Percentiles rank a stretch among this genome's conserved stretches.
phyloP scores from a whole-genome alignment of 2,329 filamentous ascomycete species.

The Fragosphaeria purpurea region DNA sequence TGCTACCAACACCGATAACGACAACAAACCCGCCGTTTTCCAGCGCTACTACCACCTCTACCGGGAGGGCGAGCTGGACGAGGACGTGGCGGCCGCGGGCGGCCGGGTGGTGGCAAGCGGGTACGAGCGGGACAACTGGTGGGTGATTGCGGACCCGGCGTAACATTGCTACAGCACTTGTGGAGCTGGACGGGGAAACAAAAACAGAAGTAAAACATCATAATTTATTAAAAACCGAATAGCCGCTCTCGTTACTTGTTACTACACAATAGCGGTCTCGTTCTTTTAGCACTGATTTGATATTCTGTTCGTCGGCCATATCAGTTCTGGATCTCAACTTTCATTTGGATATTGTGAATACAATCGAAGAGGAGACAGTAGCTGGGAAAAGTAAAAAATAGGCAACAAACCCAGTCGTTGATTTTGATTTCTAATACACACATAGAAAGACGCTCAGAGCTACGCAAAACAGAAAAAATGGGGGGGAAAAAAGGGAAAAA shows the following conservation, averaged over 20 bases:
- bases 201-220: slow-evolving; percentile 3
- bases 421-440: too few relatives aligned
- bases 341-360: too few relatives aligned
- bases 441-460: too few relatives aligned
- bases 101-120: slow-evolving; percentile 68
- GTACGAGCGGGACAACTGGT: slow-evolving; percentile 98
- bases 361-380: too few relatives aligned
- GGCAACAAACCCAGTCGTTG: too few relatives aligned
- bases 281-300: too few relatives aligned
- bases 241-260: too few relatives aligned
- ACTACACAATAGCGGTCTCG: too few relatives aligned
- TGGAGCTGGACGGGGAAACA: background rate
- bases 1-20: background rate
- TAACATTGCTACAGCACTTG: slow-evolving; percentile 3
- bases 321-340: too few relatives aligned
- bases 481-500: background rate
- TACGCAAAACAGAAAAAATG: background rate
- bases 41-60: slow-evolving; percentile 95
- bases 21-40: slow-evolving; percentile 46
- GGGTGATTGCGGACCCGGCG: slow-evolving; percentile 52
- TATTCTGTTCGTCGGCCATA: too few relatives aligned
- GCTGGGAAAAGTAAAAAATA: too few relatives aligned
- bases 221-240: too few relatives aligned
- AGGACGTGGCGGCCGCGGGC: slow-evolving; percentile 63
- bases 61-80: slow-evolving; percentile 73